These are phyloP conservation scores for Kluyveromyces wickerhamii DNA, from an alignment of 805 yeast species.

Conservation along the genomic window DNA sequence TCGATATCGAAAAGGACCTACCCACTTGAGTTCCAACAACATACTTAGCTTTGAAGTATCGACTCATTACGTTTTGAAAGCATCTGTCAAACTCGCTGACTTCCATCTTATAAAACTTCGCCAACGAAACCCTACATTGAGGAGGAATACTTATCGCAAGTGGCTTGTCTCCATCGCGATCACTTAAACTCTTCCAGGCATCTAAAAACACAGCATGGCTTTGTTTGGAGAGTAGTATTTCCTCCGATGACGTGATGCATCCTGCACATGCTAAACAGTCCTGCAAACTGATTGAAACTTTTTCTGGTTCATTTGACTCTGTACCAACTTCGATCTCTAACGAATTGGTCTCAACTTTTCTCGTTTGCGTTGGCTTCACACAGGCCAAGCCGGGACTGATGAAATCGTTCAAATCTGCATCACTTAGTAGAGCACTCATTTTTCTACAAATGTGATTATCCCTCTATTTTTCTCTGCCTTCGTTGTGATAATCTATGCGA, in stretches of 20 bases:
- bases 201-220: conserved; percentile 72
- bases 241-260: conserved; percentile 96
- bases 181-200: conserved; percentile 36
- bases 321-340: conserved; percentile 58
- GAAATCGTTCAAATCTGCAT: conserved; percentile 89
- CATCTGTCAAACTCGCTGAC: conserved; percentile 54
- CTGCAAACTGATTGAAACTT: conserved; percentile 81
- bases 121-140: conserved; percentile 77
- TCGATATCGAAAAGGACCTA: conserved; percentile 52
- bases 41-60: conserved; percentile 53
- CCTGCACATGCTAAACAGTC: conserved; percentile 97
- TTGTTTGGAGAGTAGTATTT: conserved; percentile 82
- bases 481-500: too few relatives aligned
- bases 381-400: conserved; percentile 93
- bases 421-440: conserved; percentile 85
- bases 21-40: conserved; percentile 85
- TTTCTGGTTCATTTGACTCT: conserved; percentile 48
- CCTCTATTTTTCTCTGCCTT: too few relatives aligned
- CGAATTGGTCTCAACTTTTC: conserved; percentile 13
- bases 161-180: conserved; percentile 9
- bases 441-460: too few relatives aligned
- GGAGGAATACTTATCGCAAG: conserved; percentile 79
- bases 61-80: conserved; percentile 48
- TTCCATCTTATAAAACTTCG: conserved; percentile 49
- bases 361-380: conserved; percentile 64